These are phyloP conservation scores for sunflower (Helianthus annuus) DNA, from an alignment of 129 eudicot genomes.

Conservation along the genomic window DNA sequence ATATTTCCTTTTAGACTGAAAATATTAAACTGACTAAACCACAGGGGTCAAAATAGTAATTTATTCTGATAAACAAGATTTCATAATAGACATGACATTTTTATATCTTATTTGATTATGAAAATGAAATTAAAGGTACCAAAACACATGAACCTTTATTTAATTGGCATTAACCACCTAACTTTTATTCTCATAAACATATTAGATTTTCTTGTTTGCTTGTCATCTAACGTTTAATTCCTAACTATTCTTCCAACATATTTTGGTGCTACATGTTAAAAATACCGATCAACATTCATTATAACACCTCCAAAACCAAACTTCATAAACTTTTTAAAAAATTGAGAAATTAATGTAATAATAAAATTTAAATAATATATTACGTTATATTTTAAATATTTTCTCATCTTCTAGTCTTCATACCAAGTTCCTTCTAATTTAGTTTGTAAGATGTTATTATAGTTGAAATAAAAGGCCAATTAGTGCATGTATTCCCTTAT, in stretches of 20 bases:
- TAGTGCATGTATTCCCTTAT: too few species aligned
- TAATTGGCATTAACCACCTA: conserved; percentile 36
- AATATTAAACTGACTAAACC: too few species aligned
- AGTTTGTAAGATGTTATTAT: too few species aligned
- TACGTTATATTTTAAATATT: too few species aligned
- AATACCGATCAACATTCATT: not conserved
- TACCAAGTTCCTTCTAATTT: too few species aligned
- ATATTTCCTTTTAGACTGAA: too few species aligned
- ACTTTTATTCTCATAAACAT: conserved; percentile 22
- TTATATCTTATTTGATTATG: conserved; percentile 7
- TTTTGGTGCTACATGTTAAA: conserved; percentile 6
- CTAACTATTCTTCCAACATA: not conserved
- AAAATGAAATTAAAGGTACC: conserved; percentile 23
- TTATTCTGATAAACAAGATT: conserved; percentile 5
- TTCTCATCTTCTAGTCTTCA: too few species aligned
- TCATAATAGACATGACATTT: conserved; percentile 13
- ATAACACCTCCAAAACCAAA: not conserved
- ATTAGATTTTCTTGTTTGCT: not conserved
- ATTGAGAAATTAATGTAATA: too few species aligned
- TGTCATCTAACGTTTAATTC: not conserved
- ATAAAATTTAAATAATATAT: too few species aligned
- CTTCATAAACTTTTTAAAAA: not conserved
- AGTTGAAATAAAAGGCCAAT: too few species aligned
- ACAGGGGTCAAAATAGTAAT: too few species aligned
- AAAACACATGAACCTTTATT: conserved; percentile 26